These are phyloP conservation scores for Elsinoe fawcettii DNA, from an alignment of 2,329 filamentous ascomycete species.

Conservation along the genomic window DNA sequence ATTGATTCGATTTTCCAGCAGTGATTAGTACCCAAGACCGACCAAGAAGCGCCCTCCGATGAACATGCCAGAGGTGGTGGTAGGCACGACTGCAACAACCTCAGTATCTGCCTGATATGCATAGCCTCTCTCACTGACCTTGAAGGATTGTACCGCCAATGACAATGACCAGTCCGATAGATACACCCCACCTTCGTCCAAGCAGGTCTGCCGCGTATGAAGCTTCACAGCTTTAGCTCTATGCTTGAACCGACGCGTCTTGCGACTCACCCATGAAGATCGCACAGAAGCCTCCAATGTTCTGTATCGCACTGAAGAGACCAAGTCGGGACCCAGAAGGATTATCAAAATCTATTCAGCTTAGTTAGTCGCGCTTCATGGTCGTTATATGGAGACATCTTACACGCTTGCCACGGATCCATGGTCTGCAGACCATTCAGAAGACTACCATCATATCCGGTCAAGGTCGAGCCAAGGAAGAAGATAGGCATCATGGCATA, in stretches of 20 bases:
- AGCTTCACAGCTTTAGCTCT: neutral
- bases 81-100: neutral
- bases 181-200: neutral
- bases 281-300: slow-evolving; percentile 17
- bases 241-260: neutral
- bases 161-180: neutral
- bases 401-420: slow-evolving; percentile 17
- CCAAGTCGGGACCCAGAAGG: slow-evolving; percentile 19
- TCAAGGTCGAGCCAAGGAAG: slow-evolving; percentile 17
- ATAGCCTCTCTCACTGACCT: neutral
- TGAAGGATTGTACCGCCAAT: neutral
- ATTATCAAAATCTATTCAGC: slow-evolving; percentile 13
- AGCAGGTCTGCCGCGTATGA: neutral
- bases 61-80: slow-evolving; percentile 22
- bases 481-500: slow-evolving; percentile 17
- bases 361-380: neutral
- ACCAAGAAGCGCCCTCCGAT: slow-evolving; percentile 33
- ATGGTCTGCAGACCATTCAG: slow-evolving; percentile 20
- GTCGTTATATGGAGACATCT: too few species aligned
- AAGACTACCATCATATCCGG: slow-evolving; percentile 20
- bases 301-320: slow-evolving; percentile 20
- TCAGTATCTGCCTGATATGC: too few species aligned
- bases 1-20: too few species aligned
- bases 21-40: slow-evolving; percentile 31
- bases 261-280: neutral